Evolutionary conservation across 1,284 basidiomycete genomes (phyloP).

Genomic region (Pholiota adiposa): DNA sequence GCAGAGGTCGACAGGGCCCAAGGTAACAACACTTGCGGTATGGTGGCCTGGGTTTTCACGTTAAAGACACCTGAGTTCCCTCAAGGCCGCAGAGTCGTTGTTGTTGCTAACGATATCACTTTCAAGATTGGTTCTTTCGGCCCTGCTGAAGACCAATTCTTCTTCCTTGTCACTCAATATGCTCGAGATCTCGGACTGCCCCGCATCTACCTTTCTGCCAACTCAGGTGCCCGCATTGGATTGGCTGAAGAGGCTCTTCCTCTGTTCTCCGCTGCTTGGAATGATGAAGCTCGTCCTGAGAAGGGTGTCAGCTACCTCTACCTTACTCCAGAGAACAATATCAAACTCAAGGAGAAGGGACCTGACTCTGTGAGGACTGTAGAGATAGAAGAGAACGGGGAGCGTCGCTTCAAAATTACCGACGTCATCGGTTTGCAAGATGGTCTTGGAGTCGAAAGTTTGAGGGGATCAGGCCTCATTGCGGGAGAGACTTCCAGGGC

Average conservation of each 20-base stretch:
- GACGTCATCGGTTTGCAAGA: slow-evolving; percentile 97
- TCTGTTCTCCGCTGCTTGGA: slow-evolving; percentile 94
- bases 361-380: slow-evolving; percentile 80
- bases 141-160: slow-evolving; percentile 94
- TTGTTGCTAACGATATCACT: slow-evolving; percentile 98
- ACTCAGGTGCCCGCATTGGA: slow-evolving; percentile 97
- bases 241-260: slow-evolving; percentile 92
- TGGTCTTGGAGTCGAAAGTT: slow-evolving; percentile 97
- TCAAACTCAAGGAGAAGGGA: slow-evolving; percentile 84
- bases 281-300: slow-evolving; percentile 79
- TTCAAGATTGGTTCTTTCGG: slow-evolving; percentile 99
- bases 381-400: slow-evolving; percentile 87
- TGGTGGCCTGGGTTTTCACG: slow-evolving; percentile 98
- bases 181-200: slow-evolving; percentile 89
- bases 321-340: slow-evolving; percentile 84
- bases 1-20: slow-evolving; percentile 90
- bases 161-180: slow-evolving; percentile 93
- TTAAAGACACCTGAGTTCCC: slow-evolving; percentile 95
- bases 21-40: slow-evolving; percentile 95
- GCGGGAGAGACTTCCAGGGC: slow-evolving; percentile 98
- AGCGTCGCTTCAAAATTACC: slow-evolving; percentile 91
- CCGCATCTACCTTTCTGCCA: slow-evolving; percentile 97
- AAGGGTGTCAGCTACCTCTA: slow-evolving; percentile 99
- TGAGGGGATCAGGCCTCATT: slow-evolving; percentile 96
- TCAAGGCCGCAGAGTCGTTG: slow-evolving; percentile 84